These are phyloP conservation scores for Rubia yunnanensis DNA, from an alignment of 257 asterid species.

Conservation along the genomic window DNA sequence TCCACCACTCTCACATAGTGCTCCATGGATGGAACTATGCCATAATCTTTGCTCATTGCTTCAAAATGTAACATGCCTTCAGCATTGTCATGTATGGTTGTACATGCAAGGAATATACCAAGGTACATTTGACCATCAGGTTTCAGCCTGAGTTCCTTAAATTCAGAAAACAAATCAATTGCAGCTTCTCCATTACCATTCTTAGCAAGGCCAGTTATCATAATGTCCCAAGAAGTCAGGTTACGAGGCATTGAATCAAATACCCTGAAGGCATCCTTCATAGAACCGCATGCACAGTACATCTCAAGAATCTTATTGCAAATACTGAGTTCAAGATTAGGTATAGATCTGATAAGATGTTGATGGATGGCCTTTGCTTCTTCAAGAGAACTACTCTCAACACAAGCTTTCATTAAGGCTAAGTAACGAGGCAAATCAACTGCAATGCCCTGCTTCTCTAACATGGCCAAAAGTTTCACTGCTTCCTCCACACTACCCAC, in stretches of 20 bases:
- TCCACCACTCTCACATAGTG: constrained; percentile 60
- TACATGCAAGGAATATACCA: constrained; percentile 61
- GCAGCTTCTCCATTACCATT: constrained; percentile 61
- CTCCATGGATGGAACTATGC: constrained; percentile 51
- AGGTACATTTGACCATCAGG: constrained; percentile 67
- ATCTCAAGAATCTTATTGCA: constrained; percentile 61
- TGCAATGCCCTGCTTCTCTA: constrained; percentile 33
- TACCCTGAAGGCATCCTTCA: constrained; percentile 51
- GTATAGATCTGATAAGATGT: constrained; percentile 40
- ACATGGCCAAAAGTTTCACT: constrained; percentile 35
- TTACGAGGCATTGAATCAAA: constrained; percentile 60
- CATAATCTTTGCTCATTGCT: constrained; percentile 59
- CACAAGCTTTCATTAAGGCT: constrained; percentile 49
- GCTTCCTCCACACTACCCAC: constrained; percentile 56
- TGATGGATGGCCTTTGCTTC: constrained; percentile 56
- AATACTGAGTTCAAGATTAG: constrained; percentile 38
- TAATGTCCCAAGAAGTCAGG: constrained; percentile 78
- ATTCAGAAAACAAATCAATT: constrained; percentile 52
- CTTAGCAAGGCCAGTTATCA: constrained; percentile 65
- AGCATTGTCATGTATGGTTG: constrained; percentile 37
- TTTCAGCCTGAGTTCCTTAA: constrained; percentile 49
- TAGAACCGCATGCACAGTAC: constrained; percentile 61
- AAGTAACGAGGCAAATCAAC: constrained; percentile 51
- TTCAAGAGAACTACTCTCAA: constrained; percentile 49
- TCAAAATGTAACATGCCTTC: constrained; percentile 77